phyloP scores from a whole-genome alignment of 805 yeast species.

The Hanseniaspora lachancei region DNA sequence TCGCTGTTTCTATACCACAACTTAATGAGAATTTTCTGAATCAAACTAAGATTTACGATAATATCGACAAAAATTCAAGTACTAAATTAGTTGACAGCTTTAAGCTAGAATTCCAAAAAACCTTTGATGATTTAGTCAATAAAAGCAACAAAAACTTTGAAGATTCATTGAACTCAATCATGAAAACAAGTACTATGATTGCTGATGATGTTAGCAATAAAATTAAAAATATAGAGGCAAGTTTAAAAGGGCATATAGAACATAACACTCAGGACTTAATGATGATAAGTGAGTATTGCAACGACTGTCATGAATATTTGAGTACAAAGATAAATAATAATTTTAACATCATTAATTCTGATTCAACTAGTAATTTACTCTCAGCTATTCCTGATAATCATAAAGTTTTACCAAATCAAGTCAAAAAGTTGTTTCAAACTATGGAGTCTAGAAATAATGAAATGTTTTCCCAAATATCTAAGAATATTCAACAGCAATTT shows the following conservation, averaged over 20 bases:
- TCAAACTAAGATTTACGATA: background rate
- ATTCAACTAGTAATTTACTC: slow-evolving; percentile 18
- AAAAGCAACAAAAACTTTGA: slow-evolving; percentile 1
- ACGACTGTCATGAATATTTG: slow-evolving; percentile 23
- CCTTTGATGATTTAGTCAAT: slow-evolving; percentile 1
- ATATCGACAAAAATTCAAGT: background rate
- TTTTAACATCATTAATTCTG: slow-evolving; percentile 8
- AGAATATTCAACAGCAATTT: slow-evolving; percentile 20
- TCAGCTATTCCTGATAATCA: slow-evolving; percentile 4
- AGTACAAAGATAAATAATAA: slow-evolving; percentile 23
- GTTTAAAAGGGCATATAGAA: slow-evolving; percentile 17
- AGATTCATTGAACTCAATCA: background rate
- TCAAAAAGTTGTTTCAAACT: slow-evolving; percentile 19
- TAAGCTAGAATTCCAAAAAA: slow-evolving; percentile 1
- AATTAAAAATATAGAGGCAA: slow-evolving; percentile 16
- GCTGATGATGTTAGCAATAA: slow-evolving; percentile 14
- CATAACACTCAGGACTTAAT: slow-evolving; percentile 22
- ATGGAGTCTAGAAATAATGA: slow-evolving; percentile 20
- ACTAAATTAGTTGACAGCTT: background rate
- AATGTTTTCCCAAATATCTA: slow-evolving; percentile 17
- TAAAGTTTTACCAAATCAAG: slow-evolving; percentile 18
- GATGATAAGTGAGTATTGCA: slow-evolving; percentile 25
- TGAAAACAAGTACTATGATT: slow-evolving; percentile 2
- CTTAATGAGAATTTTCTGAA: background rate
- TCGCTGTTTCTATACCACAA: background rate